Evolutionary conservation across 2,329 filamentous ascomycete species (phyloP), one percentile per base, ranked within the genome.

Genomic region (Diaporthe sp.): DNA sequence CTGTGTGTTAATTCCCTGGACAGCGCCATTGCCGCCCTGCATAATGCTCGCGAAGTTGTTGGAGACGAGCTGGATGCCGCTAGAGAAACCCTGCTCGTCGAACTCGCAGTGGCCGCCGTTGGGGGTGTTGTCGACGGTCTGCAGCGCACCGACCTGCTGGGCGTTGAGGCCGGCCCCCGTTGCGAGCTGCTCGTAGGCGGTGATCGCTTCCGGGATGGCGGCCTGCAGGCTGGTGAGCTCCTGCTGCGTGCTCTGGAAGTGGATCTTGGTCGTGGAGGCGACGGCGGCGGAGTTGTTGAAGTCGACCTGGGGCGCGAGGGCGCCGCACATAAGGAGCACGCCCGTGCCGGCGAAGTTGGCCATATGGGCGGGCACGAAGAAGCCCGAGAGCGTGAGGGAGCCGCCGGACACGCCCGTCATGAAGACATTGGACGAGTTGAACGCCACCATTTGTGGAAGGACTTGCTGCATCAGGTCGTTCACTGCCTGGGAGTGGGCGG

Each of bases 331-430:
- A 19, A 92, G 83, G 61, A 91, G 82, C 0, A 91, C 88, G 3
- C 89, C 90, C 28, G 83, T 84, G 72, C 86, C 87, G 34, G 84
- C 82, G 73, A 85, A 90, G 74, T 88, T 86, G 71, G 86, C 83
- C 84, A 90, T 88, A 78, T 89, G 89, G 0, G 86, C 86, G 6
- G 90, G 90, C 76, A 92, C 85, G 81, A 91, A 90, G 84, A 91
- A 91, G 12, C 89, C 89, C 1, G 84, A 85, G 46, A 92, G 86
- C 44, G 90, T 82, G 28, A 92, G 84, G 4, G 85, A 84, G 25
- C 90, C 90, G 34, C 90, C 90, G 6, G 86, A 88, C 0, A 91
- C 90, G 22, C 90, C 90, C 0, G 88, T 91, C 82, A 91, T 91
- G 79, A 88, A 89, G 67, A 91, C 87, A 57, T 88, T 85, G 51